Conservation (phyloP, 2,329 filamentous ascomycete genomes). For the Cordyceps sp. region DNA sequence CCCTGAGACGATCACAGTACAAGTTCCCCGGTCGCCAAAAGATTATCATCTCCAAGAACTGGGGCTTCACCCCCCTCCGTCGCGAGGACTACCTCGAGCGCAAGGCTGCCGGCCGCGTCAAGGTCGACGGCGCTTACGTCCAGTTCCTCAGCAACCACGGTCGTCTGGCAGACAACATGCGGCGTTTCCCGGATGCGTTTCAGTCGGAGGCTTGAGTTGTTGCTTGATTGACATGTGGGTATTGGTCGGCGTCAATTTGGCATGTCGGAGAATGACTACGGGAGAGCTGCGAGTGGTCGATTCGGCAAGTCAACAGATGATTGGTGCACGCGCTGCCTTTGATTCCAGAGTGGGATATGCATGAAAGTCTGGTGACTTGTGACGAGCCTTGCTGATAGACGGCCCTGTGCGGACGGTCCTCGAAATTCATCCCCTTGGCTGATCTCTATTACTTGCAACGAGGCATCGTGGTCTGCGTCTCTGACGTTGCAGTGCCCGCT, state of each 20-base stretch:
- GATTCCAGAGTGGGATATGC: background rate
- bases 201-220: conserved; percentile 32
- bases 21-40: conserved; percentile 99
- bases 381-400: no score
- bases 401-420: no score
- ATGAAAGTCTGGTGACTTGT: background rate
- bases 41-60: conserved; percentile 99
- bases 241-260: conserved; percentile 28
- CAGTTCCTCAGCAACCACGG: conserved; percentile 98
- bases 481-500: no score
- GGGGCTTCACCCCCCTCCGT: conserved; percentile 97
- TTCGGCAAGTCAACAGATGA: conserved; percentile 15
- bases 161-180: conserved; percentile 70
- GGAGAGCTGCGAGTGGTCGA: conserved; percentile 14
- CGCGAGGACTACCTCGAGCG: conserved; percentile 95
- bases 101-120: conserved; percentile 84
- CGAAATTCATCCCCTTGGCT: no score
- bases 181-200: conserved; percentile 90
- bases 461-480: no score
- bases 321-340: conserved; percentile 3
- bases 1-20: conserved; percentile 98
- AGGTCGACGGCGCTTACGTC: conserved; percentile 97
- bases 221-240: conserved; percentile 20
- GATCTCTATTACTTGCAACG: no score
- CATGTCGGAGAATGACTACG: no score